These are phyloP conservation scores for Rhizophagus clarus DNA, from an alignment of 192 early-diverging fungal genomes.

Conservation along the genomic window DNA sequence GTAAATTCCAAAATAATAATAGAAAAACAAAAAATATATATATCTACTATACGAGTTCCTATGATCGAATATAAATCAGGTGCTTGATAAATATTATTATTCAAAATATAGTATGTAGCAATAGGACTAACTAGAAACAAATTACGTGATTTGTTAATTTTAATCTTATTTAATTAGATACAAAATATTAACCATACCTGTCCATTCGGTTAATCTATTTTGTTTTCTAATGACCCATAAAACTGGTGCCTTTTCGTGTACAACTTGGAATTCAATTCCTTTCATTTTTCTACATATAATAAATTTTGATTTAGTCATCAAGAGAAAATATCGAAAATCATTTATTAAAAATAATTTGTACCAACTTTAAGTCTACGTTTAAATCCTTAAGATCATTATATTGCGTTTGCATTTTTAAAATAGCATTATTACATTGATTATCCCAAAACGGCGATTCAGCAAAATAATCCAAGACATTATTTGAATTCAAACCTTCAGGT, in stretches of 20 bases:
- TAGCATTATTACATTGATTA: constrained; percentile 73
- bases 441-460: constrained; percentile 84
- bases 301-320: background rate
- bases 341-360: background rate
- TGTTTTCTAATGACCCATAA: constrained; percentile 77
- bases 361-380: constrained; percentile 49
- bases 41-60: constrained; percentile 64
- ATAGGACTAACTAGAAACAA: constrained; percentile 49
- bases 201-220: constrained; percentile 56
- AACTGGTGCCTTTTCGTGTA: constrained; percentile 63
- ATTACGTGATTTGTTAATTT: background rate
- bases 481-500: constrained; percentile 66
- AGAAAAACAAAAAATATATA: background rate
- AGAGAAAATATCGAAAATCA: background rate
- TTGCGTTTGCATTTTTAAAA: constrained; percentile 81
- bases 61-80: constrained; percentile 72
- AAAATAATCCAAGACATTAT: constrained; percentile 82
- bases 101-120: constrained; percentile 69
- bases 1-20: background rate
- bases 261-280: constrained; percentile 76
- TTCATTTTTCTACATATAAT: constrained; percentile 60
- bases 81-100: constrained; percentile 74
- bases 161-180: background rate
- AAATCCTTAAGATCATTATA: constrained; percentile 68
- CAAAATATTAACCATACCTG: constrained; percentile 42